Percentiles rank a stretch among this genome's conserved stretches.
These are phyloP conservation scores for Phytophthora multivora DNA, from an alignment of 352 stramenopile genomes.

Conservation along the genomic window DNA sequence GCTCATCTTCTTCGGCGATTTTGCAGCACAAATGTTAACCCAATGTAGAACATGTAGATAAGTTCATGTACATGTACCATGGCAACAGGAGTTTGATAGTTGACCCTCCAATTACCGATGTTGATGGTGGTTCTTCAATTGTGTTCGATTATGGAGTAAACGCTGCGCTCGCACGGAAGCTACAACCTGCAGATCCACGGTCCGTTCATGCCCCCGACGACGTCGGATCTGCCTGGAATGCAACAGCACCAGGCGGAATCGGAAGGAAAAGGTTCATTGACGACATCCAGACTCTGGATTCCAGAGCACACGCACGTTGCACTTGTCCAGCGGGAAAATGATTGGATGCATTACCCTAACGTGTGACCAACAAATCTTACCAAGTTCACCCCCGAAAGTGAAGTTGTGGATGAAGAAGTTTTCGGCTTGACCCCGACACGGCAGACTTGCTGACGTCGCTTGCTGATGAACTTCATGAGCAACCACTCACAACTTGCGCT, in stretches of 20 bases:
- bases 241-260: conserved; percentile 15
- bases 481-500: neutral
- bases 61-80: too few relatives aligned
- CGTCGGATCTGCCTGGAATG: conserved; percentile 8
- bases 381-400: conserved; percentile 13
- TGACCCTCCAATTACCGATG: too few relatives aligned
- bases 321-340: conserved; percentile 12
- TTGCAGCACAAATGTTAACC: too few relatives aligned
- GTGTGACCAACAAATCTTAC: conserved; percentile 2
- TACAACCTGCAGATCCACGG: conserved; percentile 19
- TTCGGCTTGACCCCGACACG: neutral
- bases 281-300: too few relatives aligned
- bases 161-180: conserved; percentile 6
- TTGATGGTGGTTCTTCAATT: neutral
- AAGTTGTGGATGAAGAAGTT: neutral
- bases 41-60: too few relatives aligned
- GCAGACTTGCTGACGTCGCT: neutral
- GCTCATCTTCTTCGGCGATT: too few relatives aligned
- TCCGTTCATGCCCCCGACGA: conserved; percentile 3
- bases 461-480: conserved; percentile 19
- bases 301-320: conserved; percentile 9
- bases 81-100: too few relatives aligned
- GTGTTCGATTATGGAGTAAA: too few relatives aligned
- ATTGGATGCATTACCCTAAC: conserved; percentile 18
- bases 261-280: conserved; percentile 12